phyloP scores from a whole-genome alignment of 345 rosid species.

The Passiflora organensis region DNA sequence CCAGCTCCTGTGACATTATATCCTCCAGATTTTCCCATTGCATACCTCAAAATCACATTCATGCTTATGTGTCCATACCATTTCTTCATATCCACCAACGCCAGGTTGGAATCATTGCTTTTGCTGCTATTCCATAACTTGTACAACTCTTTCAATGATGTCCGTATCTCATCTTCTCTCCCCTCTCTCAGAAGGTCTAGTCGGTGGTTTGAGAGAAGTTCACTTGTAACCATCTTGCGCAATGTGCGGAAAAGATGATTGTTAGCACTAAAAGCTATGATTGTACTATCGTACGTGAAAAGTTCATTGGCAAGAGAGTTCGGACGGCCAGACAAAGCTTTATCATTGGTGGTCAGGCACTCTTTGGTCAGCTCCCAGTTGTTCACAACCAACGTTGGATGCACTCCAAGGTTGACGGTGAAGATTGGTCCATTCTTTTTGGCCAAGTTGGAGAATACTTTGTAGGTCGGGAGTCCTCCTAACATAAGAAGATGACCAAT shows the following conservation, averaged over 20 bases:
- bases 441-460: conserved; percentile 14
- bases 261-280: conserved; percentile 25
- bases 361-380: conserved; percentile 22
- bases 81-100: conserved; percentile 4
- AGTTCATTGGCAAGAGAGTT: conserved; percentile 13
- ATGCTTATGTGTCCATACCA: conserved; percentile 16
- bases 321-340: conserved; percentile 22
- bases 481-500: conserved; percentile 36
- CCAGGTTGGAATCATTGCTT: background rate
- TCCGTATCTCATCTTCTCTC: conserved; percentile 24
- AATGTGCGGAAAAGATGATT: conserved; percentile 32
- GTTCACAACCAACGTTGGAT: conserved; percentile 21
- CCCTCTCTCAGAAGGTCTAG: conserved; percentile 24
- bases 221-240: conserved; percentile 26
- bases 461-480: conserved; percentile 9
- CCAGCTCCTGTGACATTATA: background rate
- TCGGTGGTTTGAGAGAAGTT: conserved; percentile 33
- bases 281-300: conserved; percentile 22
- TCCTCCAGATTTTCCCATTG: conserved; percentile 10
- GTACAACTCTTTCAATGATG: conserved; percentile 2
- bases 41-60: conserved; percentile 9
- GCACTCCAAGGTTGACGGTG: conserved; percentile 21
- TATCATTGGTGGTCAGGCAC: conserved; percentile 33
- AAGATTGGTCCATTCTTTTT: conserved; percentile 27
- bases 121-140: background rate